These are phyloP conservation scores for Sequoiadendron giganteum DNA, from an alignment of 75 land plant species.

Conservation along the genomic window DNA sequence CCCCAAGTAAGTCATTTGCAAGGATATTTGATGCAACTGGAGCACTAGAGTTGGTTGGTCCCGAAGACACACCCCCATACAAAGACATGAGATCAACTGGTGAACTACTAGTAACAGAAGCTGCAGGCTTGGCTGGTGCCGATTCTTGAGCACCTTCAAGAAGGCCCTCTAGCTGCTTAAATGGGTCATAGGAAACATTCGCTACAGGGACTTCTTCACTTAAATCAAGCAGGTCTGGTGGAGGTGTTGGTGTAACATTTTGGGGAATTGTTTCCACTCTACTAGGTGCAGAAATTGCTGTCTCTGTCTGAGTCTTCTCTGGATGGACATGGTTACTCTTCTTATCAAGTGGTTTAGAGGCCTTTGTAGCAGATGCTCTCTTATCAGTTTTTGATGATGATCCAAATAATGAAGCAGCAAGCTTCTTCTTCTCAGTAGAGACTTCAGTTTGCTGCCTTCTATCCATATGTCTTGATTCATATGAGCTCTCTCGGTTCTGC, in stretches of 20 bases:
- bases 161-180: slow-evolving; percentile 81
- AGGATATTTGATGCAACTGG: neutral
- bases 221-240: slow-evolving; percentile 79
- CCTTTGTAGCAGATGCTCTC: slow-evolving; percentile 31
- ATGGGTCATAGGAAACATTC: slow-evolving; percentile 55
- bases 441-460: slow-evolving; percentile 51
- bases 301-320: neutral
- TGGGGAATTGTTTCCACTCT: slow-evolving; percentile 14
- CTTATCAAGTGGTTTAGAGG: slow-evolving; percentile 15
- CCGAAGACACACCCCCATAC: slow-evolving; percentile 17
- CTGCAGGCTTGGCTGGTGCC: slow-evolving; percentile 20
- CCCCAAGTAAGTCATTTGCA: slow-evolving; percentile 2
- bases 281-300: slow-evolving; percentile 9
- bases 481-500: slow-evolving; percentile 28
- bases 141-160: slow-evolving; percentile 33
- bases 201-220: slow-evolving; percentile 38
- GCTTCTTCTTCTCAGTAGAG: slow-evolving; percentile 79
- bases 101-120: slow-evolving; percentile 12
- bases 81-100: slow-evolving; percentile 59
- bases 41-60: neutral
- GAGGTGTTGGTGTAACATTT: slow-evolving; percentile 28
- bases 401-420: slow-evolving; percentile 96
- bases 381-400: slow-evolving; percentile 49
- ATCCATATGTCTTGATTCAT: slow-evolving; percentile 30
- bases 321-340: slow-evolving; percentile 19